phyloP scores from a whole-genome alignment of 2,329 filamentous ascomycete species.

The Furcasterigmium sp. region DNA sequence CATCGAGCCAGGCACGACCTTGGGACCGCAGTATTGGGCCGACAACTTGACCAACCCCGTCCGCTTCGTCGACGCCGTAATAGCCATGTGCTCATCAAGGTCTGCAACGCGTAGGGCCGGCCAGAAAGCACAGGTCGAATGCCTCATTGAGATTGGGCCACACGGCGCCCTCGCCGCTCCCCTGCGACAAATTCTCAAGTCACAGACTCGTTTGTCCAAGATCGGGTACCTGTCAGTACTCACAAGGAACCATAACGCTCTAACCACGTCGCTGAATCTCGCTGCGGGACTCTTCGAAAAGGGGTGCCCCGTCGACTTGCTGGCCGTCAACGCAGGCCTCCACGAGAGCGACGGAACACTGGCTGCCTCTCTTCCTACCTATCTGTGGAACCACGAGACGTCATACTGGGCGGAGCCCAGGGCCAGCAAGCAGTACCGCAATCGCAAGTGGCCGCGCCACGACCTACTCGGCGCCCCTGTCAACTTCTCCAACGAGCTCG shows the following conservation, averaged over 20 bases:
- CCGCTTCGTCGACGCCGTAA: slow-evolving; percentile 7
- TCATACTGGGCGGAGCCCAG: slow-evolving; percentile 9
- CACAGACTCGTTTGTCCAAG: slow-evolving; percentile 6
- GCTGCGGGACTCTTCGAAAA: background rate
- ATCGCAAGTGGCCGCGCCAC: slow-evolving; percentile 6
- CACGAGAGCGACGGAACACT: background rate
- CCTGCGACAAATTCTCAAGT: slow-evolving; percentile 4
- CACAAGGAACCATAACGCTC: slow-evolving; percentile 1
- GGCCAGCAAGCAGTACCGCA: slow-evolving; percentile 10
- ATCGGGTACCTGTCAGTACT: slow-evolving; percentile 1
- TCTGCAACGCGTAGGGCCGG: background rate
- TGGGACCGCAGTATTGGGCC: slow-evolving; percentile 7
- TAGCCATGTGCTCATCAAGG: background rate
- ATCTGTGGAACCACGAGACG: slow-evolving; percentile 13
- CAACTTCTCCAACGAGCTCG: slow-evolving; percentile 8
- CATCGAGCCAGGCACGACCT: background rate
- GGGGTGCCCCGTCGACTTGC: slow-evolving; percentile 3
- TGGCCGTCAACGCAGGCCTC: background rate
- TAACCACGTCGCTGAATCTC: background rate
- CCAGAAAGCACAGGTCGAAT: slow-evolving; percentile 5
- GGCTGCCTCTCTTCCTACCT: slow-evolving; percentile 12
- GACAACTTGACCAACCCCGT: slow-evolving; percentile 4
- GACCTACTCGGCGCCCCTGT: slow-evolving; percentile 10
- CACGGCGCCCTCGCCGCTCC: slow-evolving; percentile 5
- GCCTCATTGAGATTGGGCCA: slow-evolving; percentile 8